Conservation (phyloP, 2,329 filamentous ascomycete genomes). For the Gnomoniopsis sp. region DNA sequence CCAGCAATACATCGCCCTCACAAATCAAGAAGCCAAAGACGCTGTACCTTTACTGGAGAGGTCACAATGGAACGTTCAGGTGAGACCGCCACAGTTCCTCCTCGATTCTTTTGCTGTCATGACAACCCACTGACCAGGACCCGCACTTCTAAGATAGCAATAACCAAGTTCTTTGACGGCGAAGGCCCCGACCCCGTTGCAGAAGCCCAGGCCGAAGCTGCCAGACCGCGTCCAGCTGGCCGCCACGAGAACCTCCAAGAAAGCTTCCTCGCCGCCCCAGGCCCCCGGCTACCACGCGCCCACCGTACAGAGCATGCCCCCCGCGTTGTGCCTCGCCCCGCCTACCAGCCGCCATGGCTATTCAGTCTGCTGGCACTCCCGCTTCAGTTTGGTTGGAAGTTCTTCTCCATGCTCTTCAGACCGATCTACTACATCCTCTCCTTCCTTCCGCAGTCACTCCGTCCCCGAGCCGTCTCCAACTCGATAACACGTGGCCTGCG, state of each 20-base stretch:
- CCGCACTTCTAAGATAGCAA: slow-evolving; percentile 66
- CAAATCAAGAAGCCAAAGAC: slow-evolving; percentile 72
- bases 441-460: slow-evolving; percentile 68
- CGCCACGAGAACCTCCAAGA: slow-evolving; percentile 74
- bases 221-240: slow-evolving; percentile 58
- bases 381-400: slow-evolving; percentile 67
- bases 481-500: slow-evolving; percentile 48
- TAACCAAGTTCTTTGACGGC: slow-evolving; percentile 96
- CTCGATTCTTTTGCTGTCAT: background rate
- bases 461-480: slow-evolving; percentile 52
- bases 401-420: slow-evolving; percentile 67
- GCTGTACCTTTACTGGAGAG: slow-evolving; percentile 76
- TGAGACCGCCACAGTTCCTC: slow-evolving; percentile 33
- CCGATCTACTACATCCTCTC: slow-evolving; percentile 75
- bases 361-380: slow-evolving; percentile 77
- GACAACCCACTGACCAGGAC: background rate
- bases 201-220: slow-evolving; percentile 65
- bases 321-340: slow-evolving; percentile 74
- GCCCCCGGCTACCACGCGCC: slow-evolving; percentile 28
- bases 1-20: slow-evolving; percentile 84
- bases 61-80: slow-evolving; percentile 96
- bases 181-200: slow-evolving; percentile 80
- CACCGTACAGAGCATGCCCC: slow-evolving; percentile 66
- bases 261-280: slow-evolving; percentile 41
- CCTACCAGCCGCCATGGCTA: slow-evolving; percentile 70